phyloP scores from a whole-genome alignment of 1,139 yeast genomes.

The Suhomyces anneliseae region DNA sequence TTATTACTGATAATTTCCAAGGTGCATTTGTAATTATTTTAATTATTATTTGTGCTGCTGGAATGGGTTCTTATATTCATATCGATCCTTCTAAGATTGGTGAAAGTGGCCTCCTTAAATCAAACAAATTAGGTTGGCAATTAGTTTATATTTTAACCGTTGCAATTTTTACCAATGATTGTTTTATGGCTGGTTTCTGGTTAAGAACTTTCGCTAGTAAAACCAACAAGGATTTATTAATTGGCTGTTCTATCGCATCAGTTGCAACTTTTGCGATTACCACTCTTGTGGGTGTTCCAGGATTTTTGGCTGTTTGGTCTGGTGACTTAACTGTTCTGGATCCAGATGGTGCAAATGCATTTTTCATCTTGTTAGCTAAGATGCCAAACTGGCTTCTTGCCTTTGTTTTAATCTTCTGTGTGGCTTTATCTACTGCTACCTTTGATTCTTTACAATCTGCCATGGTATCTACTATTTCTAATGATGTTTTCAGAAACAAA shows the following conservation, averaged over 20 bases:
- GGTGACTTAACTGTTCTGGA: conserved; percentile 67
- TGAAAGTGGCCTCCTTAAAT: conserved; percentile 63
- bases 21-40: conserved; percentile 71
- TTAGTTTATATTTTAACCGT: conserved; percentile 78
- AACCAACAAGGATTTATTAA: conserved; percentile 68
- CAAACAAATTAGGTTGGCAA: conserved; percentile 83
- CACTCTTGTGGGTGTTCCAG: conserved; percentile 77
- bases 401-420: conserved; percentile 72
- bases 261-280: conserved; percentile 62
- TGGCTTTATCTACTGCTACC: conserved; percentile 80
- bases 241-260: conserved; percentile 77
- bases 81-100: conserved; percentile 65
- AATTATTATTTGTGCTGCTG: conserved; percentile 69
- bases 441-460: conserved; percentile 90
- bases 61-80: conserved; percentile 75
- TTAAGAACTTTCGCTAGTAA: conserved; percentile 88
- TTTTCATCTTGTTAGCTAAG: conserved; percentile 64
- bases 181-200: conserved; percentile 93
- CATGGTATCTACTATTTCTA: conserved; percentile 82
- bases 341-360: conserved; percentile 60
- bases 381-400: conserved; percentile 92
- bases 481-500: conserved; percentile 83
- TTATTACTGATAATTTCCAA: conserved; percentile 85
- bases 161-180: conserved; percentile 87
- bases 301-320: conserved; percentile 89